Conservation (phyloP, 768 basidiomycete genomes). For the Infundibulicybe gibba region DNA sequence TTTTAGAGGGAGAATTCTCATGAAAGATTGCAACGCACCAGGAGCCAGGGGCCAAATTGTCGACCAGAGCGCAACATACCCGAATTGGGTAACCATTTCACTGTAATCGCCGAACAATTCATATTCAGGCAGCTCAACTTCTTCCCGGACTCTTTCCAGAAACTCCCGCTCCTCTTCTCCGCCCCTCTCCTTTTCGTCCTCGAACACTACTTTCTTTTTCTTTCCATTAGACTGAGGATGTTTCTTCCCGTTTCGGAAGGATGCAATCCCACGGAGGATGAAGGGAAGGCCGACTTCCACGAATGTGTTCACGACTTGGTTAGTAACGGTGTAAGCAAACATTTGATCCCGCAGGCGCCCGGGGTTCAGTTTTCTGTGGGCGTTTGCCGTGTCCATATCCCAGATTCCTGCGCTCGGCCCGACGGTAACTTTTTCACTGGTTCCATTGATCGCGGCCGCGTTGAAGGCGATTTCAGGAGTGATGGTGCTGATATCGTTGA, state of each 20-base stretch:
- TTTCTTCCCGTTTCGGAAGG: conserved; percentile 43
- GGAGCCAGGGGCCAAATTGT: conserved; percentile 93
- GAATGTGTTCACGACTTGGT: conserved; percentile 78
- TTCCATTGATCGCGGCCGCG: conserved; percentile 18
- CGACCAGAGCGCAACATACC: conserved; percentile 89
- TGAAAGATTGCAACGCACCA: conserved; percentile 32
- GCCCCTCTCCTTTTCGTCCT: conserved; percentile 56
- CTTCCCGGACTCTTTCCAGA: conserved; percentile 70
- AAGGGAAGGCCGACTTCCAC: conserved; percentile 81
- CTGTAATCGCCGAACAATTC: conserved; percentile 84
- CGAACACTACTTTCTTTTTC: conserved; percentile 73
- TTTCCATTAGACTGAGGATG: conserved; percentile 12
- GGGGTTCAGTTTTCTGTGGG: conserved; percentile 59
- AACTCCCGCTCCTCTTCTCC: conserved; percentile 73
- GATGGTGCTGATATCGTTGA: conserved; percentile 20
- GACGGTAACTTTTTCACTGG: conserved; percentile 8
- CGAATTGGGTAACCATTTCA: conserved; percentile 97
- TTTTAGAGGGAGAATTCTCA: not conserved
- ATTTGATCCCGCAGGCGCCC: conserved; percentile 82
- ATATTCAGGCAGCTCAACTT: conserved; percentile 80
- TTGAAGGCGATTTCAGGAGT: conserved; percentile 18
- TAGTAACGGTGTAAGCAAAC: conserved; percentile 90
- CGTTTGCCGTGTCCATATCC: conserved; percentile 47
- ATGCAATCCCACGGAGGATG: conserved; percentile 54
- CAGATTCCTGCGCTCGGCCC: conserved; percentile 31